A percentile compares a stretch with the other conserved stretches of the same genome.
Conservation (phyloP, 2,329 filamentous ascomycete species). For the Cordyceps farinosa region DNA sequence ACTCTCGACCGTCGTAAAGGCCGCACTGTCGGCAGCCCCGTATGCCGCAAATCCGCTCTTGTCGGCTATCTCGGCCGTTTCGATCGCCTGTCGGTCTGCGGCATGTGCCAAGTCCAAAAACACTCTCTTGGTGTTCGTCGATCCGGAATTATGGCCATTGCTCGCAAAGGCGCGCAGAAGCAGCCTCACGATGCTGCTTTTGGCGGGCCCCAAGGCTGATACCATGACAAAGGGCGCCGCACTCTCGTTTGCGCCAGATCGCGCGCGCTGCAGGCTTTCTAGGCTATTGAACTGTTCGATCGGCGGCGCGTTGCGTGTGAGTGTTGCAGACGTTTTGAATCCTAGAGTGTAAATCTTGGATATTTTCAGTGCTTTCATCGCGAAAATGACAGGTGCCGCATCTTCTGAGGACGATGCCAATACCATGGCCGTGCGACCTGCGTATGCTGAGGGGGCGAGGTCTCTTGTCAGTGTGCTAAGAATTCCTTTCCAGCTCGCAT, state of each 20-base stretch:
- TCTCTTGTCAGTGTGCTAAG: conserved; percentile 76
- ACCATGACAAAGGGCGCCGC: conserved; percentile 73
- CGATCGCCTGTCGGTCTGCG: conserved; percentile 51
- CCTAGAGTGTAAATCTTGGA: conserved; percentile 81
- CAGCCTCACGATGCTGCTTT: conserved; percentile 74
- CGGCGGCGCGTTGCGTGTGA: conserved; percentile 61
- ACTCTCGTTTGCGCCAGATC: conserved; percentile 45
- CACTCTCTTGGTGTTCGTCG: conserved; percentile 56
- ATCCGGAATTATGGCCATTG: conserved; percentile 27
- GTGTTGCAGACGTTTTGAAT: conserved; percentile 61
- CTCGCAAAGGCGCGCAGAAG: conserved; percentile 68
- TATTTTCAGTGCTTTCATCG: conserved; percentile 69
- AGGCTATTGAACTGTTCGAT: conserved; percentile 79
- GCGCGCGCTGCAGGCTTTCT: conserved; percentile 55
- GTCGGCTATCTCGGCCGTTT: conserved; percentile 67
- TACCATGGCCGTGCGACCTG: conserved; percentile 70
- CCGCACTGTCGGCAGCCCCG: conserved; percentile 73
- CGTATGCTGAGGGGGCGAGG: conserved; percentile 78
- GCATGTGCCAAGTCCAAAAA: conserved; percentile 74
- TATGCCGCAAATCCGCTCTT: conserved; percentile 77
- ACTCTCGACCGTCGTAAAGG: conserved; percentile 81
- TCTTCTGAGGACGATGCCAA: conserved; percentile 70
- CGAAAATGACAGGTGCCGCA: conserved; percentile 75
- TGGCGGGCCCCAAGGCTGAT: conserved; percentile 73
- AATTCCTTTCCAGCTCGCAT: conserved; percentile 82